These are phyloP conservation scores for Sphenostylis stenocarpa DNA, from an alignment of 306 rosid genomes.

Conservation along the genomic window DNA sequence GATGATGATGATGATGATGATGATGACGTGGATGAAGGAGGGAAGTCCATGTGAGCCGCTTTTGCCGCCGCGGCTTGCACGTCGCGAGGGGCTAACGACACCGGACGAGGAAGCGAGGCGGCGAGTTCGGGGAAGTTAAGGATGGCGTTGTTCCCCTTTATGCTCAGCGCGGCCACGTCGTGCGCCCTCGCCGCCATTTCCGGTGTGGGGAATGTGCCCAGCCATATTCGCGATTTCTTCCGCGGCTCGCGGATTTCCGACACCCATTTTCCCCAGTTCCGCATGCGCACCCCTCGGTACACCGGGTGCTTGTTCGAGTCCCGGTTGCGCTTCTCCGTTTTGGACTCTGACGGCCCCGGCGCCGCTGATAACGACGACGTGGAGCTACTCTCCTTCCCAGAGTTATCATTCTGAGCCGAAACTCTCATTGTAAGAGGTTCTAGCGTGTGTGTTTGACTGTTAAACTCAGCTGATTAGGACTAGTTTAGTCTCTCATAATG, in stretches of 20 bases:
- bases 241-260: conserved; percentile 97
- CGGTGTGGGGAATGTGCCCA: conserved; percentile 82
- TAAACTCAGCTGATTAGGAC: no score
- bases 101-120: conserved; percentile 70
- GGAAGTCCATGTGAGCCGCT: conserved; percentile 72
- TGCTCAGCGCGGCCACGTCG: conserved; percentile 84
- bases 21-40: conserved; percentile 5
- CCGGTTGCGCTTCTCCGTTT: conserved; percentile 40
- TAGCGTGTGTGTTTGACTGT: neutral
- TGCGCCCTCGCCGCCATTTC: conserved; percentile 99
- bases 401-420: conserved; percentile 39
- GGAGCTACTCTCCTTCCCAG: conserved; percentile 54
- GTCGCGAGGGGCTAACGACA: conserved; percentile 65
- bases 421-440: conserved; percentile 23
- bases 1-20: neutral
- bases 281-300: conserved; percentile 86
- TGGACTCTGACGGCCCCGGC: neutral
- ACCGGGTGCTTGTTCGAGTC: conserved; percentile 62
- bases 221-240: conserved; percentile 95
- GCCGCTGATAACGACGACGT: conserved; percentile 34
- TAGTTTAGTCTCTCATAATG: no score
- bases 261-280: conserved; percentile 99
- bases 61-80: conserved; percentile 79
- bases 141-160: conserved; percentile 70
- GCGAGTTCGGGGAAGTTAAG: conserved; percentile 84